Evolutionary conservation across 1,284 basidiomycete species (phyloP).

Genomic region (Sporisorium iseilematis-ciliati): DNA sequence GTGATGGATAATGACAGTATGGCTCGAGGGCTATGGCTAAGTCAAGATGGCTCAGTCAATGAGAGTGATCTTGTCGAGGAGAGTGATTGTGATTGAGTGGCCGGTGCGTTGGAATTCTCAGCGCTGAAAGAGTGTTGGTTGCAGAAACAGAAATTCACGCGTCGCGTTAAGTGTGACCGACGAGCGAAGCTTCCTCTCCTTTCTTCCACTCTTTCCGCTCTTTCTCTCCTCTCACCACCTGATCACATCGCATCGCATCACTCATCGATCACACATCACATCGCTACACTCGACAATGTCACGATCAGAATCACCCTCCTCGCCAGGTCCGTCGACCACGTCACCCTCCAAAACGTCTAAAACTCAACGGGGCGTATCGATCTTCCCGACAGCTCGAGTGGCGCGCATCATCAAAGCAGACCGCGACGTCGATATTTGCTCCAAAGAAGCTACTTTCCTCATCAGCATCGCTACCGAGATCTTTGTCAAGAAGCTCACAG

Average conservation of each 20-base stretch:
- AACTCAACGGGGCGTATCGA: slow-evolving; percentile 40
- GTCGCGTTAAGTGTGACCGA: slow-evolving; percentile 38
- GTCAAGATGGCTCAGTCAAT: slow-evolving; percentile 3
- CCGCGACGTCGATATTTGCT: slow-evolving; percentile 62
- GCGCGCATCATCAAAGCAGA: slow-evolving; percentile 64
- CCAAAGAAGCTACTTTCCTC: slow-evolving; percentile 61
- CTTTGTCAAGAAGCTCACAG: slow-evolving; percentile 58
- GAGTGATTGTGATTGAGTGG: background rate
- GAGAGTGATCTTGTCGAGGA: background rate
- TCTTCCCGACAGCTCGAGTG: slow-evolving; percentile 57
- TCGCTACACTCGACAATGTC: slow-evolving; percentile 11
- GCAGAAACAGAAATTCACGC: slow-evolving; percentile 13
- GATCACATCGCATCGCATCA: background rate
- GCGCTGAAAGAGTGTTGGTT: slow-evolving; percentile 38
- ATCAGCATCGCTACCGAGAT: slow-evolving; percentile 61
- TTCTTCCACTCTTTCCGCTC: background rate
- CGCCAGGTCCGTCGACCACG: slow-evolving; percentile 17
- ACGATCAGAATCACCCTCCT: slow-evolving; percentile 11
- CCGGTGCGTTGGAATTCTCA: background rate
- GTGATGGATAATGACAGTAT: background rate
- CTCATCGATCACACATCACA: slow-evolving; percentile 2
- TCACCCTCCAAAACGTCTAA: slow-evolving; percentile 9
- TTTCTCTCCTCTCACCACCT: background rate
- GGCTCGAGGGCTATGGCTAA: too few species aligned
- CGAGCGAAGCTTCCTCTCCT: background rate